Evolutionary conservation across 306 rosid genomes (phyloP).

Genomic region (Benincasa hispida): DNA sequence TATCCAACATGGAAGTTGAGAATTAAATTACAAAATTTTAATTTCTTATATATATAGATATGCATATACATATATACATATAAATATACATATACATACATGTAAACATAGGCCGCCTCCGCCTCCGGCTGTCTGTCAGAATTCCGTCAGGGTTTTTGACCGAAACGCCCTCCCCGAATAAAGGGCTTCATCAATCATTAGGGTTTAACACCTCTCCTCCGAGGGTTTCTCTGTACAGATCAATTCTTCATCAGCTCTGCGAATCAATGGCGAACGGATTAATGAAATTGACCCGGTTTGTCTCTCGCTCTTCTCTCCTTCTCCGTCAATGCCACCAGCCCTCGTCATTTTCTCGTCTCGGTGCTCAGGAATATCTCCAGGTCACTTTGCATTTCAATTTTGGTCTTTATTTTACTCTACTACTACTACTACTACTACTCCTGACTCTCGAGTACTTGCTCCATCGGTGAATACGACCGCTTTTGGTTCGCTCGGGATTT

Average conservation of each 20-base stretch:
- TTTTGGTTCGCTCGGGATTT: not conserved
- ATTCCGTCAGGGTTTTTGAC: not conserved
- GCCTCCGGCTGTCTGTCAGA: not conserved
- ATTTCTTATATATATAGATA: too few species aligned
- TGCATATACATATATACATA: too few species aligned
- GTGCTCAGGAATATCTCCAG: not conserved
- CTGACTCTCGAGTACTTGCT: not conserved
- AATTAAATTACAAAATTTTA: too few species aligned
- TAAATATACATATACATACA: too few species aligned
- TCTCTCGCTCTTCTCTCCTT: slow-evolving; percentile 51
- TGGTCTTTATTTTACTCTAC: not conserved
- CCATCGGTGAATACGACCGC: not conserved
- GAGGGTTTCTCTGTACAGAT: slow-evolving; percentile 1
- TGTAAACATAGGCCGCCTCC: not conserved
- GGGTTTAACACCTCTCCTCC: not conserved
- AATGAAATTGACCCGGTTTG: slow-evolving; percentile 42
- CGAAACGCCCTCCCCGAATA: not conserved
- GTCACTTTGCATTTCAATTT: slow-evolving; percentile 2
- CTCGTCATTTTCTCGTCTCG: not conserved
- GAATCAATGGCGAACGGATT: slow-evolving; percentile 22
- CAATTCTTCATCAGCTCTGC: not conserved
- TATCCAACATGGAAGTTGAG: too few species aligned
- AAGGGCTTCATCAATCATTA: not conserved
- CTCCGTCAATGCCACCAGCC: not conserved
- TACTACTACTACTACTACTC: not conserved